Percentiles rank a stretch among this genome's conserved stretches.
Conservation (phyloP, 768 basidiomycete genomes). For the Leucogyrophana mollusca region DNA sequence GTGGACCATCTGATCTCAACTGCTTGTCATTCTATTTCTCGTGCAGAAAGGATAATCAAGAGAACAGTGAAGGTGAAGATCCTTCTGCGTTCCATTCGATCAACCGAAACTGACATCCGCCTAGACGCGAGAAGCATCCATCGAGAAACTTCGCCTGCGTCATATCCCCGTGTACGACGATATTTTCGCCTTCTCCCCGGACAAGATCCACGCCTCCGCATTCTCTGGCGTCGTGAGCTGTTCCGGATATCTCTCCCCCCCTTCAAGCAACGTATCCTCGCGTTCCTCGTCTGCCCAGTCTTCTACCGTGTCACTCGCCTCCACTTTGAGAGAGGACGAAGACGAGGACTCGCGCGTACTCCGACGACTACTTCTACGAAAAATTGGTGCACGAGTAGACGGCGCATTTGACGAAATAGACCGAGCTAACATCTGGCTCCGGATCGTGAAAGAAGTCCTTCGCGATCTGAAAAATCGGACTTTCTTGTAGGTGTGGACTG, state of each 20-base stretch:
- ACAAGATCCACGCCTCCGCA: slow-evolving; percentile 3
- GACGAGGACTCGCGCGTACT: slow-evolving; percentile 64
- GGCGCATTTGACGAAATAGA: slow-evolving; percentile 67
- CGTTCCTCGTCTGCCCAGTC: slow-evolving; percentile 29
- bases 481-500: slow-evolving; percentile 1
- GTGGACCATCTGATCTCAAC: slow-evolving; percentile 55
- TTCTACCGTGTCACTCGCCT: slow-evolving; percentile 45
- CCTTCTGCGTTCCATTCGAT: neutral
- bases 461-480: slow-evolving; percentile 44
- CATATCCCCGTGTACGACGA: slow-evolving; percentile 18
- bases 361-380: slow-evolving; percentile 62
- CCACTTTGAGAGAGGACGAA: slow-evolving; percentile 50
- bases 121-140: slow-evolving; percentile 51
- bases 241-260: slow-evolving; percentile 22
- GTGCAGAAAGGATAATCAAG: slow-evolving; percentile 56
- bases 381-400: slow-evolving; percentile 55
- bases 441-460: slow-evolving; percentile 63
- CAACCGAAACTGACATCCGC: neutral
- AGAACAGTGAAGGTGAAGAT: slow-evolving; percentile 55
- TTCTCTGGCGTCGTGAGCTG: slow-evolving; percentile 5
- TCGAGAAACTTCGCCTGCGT: slow-evolving; percentile 40
- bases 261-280: slow-evolving; percentile 14
- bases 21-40: slow-evolving; percentile 53
- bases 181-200: slow-evolving; percentile 17
- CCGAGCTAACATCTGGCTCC: slow-evolving; percentile 55